Conservation (phyloP, 768 basidiomycete species). For the Mycena epipterygia region DNA sequence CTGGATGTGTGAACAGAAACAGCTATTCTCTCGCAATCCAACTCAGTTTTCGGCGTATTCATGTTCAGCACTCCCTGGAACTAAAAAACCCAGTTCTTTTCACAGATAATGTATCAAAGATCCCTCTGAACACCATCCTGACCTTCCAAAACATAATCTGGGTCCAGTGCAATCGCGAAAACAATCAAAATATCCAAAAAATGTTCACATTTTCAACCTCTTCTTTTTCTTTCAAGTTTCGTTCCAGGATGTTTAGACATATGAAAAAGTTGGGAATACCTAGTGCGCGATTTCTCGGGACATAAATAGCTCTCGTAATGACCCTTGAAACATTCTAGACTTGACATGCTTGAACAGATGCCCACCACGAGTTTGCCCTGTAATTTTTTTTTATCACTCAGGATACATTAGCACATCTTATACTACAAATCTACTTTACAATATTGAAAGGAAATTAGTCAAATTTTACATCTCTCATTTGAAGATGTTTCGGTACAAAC, state of each 20-base stretch:
- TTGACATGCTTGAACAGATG: too few relatives aligned
- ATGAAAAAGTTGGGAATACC: too few relatives aligned
- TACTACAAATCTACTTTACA: too few relatives aligned
- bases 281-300: too few relatives aligned
- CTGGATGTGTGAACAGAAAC: background rate
- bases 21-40: background rate
- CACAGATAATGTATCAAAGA: background rate
- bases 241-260: too few relatives aligned
- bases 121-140: background rate
- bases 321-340: too few relatives aligned
- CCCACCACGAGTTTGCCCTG: too few relatives aligned
- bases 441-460: too few relatives aligned
- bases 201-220: constrained; percentile 2
- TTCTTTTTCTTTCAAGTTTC: too few relatives aligned
- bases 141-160: background rate
- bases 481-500: background rate
- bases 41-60: background rate
- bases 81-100: background rate
- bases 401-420: too few relatives aligned
- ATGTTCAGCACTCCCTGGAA: background rate
- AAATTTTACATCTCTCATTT: background rate
- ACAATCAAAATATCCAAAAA: background rate
- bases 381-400: too few relatives aligned
- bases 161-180: background rate
- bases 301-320: too few relatives aligned